A percentile compares a stretch with the other conserved stretches of the same genome.
phyloP scores from a whole-genome alignment of 179 eudicot genomes.

The Beta lomatogona region DNA sequence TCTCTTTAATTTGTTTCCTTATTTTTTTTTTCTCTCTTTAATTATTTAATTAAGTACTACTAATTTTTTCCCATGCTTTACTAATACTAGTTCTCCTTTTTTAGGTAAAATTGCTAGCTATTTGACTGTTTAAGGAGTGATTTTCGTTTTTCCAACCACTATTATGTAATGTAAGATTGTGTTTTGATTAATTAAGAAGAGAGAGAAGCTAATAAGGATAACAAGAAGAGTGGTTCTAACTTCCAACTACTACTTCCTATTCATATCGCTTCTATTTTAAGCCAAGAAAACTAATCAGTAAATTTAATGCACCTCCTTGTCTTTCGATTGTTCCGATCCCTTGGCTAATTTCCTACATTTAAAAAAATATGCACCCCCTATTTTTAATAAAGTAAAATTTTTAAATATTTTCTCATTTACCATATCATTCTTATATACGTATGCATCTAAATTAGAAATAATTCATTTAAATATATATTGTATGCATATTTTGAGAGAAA shows the following conservation, averaged over 20 bases:
- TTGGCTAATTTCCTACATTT: not conserved
- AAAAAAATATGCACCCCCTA: too few relatives aligned
- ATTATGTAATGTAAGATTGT: not conserved
- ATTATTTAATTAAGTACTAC: not conserved
- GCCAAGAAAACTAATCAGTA: conserved; percentile 3
- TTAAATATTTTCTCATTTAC: too few relatives aligned
- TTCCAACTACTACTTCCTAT: conserved; percentile 1
- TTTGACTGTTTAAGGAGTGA: conserved; percentile 33
- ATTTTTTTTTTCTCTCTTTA: not conserved
- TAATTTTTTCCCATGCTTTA: conserved; percentile 5
- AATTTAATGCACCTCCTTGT: conserved; percentile 18
- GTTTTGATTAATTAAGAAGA: not conserved
- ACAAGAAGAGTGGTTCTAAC: conserved; percentile 1
- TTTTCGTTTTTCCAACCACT: conserved; percentile 38
- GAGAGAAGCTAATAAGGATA: not conserved
- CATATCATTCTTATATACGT: too few relatives aligned
- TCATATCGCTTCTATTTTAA: conserved; percentile 20
- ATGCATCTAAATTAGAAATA: too few relatives aligned
- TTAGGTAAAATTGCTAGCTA: not conserved
- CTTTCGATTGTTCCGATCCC: not conserved
- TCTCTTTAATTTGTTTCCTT: not conserved
- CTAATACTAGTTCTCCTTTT: conserved; percentile 1
- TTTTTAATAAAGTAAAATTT: not conserved
- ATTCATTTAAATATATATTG: too few relatives aligned
- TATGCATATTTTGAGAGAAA: too few relatives aligned